Base-by-base conservation (phyloP, 225 moss, liverwort and hornwort species). In the Polytrichum formosum region DNA sequence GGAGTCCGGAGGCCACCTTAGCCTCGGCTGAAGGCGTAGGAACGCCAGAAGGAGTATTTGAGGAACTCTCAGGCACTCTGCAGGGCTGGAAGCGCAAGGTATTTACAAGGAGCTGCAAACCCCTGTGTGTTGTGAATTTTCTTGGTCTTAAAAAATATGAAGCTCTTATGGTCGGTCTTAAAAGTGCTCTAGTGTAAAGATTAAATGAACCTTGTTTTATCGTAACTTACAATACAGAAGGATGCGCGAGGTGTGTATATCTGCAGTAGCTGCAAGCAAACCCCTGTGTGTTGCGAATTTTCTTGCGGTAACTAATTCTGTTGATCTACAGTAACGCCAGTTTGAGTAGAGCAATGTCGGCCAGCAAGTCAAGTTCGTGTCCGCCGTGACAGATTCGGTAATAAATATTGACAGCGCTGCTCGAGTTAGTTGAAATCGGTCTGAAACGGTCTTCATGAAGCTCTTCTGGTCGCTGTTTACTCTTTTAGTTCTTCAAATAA, bases 51-150 rank as follows among this genome's bases (percentile, higher is more conserved):
- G 75, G 78, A 21, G 53, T 72, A 22, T 78, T 82, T 26, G 82
- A 82, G 72, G 82, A 85, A 7, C 85, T 79, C 66, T 70, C 69
- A 1, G 78, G 81, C 23, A 22, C 74, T 62, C 72, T 82, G 37
- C 71, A 74, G 58, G 85, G 85, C 31, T 85, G 85, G 85, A 82
- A 82, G 76, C 85, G 81, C 72, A 82, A 82, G 82, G 82, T 82
- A 66, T 46, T 75, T 72, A 59, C 75, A 46, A 46, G 46, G 13
- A 78, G 72, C 75, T 72, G 56, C 78, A 63, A 73, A 82, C 75
- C 78, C 67, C 56, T 46, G 46, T 46, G 46, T 46, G 13, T 67
- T 37, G 20, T 22, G 28, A 73, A 25, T 6, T 29, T 58, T 70
- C 63, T 74, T 30, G 21, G 46, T 16, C 16, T 46, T 46, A 46